Percentiles rank a stretch among this genome's conserved stretches.
Evolutionary conservation across 2,329 filamentous ascomycete genomes (phyloP).

Genomic region (Aspergillus fumigatus): DNA sequence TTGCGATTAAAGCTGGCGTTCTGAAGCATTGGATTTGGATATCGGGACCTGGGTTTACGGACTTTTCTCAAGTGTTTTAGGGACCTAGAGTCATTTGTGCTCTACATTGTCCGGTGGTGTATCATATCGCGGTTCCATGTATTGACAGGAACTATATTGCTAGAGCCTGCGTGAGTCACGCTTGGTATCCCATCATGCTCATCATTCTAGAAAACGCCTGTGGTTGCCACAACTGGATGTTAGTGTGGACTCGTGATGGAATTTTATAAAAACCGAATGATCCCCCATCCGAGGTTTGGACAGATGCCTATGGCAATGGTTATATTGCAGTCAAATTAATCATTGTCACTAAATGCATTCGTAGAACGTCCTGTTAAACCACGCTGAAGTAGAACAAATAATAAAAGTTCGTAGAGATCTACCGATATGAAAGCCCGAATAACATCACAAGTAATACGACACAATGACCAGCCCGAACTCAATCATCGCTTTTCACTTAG

Average conservation of each 20-base stretch:
- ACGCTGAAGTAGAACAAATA: neutral
- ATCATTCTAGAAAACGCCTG: neutral
- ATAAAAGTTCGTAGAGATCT: neutral
- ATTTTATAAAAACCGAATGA: neutral
- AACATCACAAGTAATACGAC: neutral
- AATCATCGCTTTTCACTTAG: conserved; percentile 27
- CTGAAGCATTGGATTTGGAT: conserved; percentile 30
- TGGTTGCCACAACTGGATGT: too few relatives aligned
- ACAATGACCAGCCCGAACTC: neutral
- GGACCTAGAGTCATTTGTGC: conserved; percentile 4
- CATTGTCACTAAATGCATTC: neutral
- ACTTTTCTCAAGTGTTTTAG: conserved; percentile 11
- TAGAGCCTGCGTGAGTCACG: conserved; percentile 11
- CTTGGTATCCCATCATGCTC: neutral
- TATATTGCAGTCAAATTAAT: too few relatives aligned
- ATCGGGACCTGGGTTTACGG: conserved; percentile 27
- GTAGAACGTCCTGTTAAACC: neutral
- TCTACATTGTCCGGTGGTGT: conserved; percentile 9
- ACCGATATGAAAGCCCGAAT: neutral
- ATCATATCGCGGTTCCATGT: conserved; percentile 14
- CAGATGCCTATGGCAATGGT: too few relatives aligned
- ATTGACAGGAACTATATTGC: conserved; percentile 17
- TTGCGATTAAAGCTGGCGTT: conserved; percentile 27
- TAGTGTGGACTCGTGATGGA: neutral
- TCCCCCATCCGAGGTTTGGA: too few relatives aligned